Conservation (phyloP, 2,329 filamentous ascomycete species). For the Penicillium hordei region DNA sequence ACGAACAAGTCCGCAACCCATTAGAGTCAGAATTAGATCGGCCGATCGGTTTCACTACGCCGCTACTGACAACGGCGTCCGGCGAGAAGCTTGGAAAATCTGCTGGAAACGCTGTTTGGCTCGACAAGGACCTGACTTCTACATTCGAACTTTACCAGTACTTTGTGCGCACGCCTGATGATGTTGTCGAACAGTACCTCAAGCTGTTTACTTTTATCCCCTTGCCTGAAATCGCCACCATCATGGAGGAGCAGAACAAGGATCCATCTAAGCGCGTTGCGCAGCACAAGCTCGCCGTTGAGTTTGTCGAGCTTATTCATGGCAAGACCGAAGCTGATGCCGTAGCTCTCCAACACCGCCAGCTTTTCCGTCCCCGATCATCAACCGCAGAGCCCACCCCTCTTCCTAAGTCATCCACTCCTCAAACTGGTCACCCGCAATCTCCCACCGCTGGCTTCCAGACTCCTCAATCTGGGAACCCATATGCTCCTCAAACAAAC, state of each 20-base stretch:
- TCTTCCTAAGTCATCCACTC: slow-evolving; percentile 22
- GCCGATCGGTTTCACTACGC: slow-evolving; percentile 85
- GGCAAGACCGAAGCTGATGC: slow-evolving; percentile 63
- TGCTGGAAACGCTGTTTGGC: slow-evolving; percentile 90
- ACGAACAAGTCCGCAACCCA: slow-evolving; percentile 39
- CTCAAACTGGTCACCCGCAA: slow-evolving; percentile 19
- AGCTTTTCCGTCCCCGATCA: slow-evolving; percentile 43
- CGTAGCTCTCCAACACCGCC: slow-evolving; percentile 59
- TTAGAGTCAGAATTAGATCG: slow-evolving; percentile 40
- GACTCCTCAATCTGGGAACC: slow-evolving; percentile 40
- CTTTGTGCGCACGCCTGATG: slow-evolving; percentile 79
- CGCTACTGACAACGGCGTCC: slow-evolving; percentile 78
- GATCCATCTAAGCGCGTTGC: slow-evolving; percentile 72
- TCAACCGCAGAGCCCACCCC: slow-evolving; percentile 39
- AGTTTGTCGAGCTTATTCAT: slow-evolving; percentile 79
- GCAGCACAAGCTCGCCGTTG: slow-evolving; percentile 78
- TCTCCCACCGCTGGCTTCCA: slow-evolving; percentile 26
- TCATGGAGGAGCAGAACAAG: slow-evolving; percentile 67
- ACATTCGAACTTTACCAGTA: slow-evolving; percentile 89
- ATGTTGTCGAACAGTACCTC: slow-evolving; percentile 76
- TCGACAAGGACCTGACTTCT: slow-evolving; percentile 77
- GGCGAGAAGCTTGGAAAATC: slow-evolving; percentile 95
- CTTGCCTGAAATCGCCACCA: slow-evolving; percentile 60
- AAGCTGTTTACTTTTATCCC: slow-evolving; percentile 91
- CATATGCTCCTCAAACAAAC: slow-evolving; percentile 41